Percentiles rank a stretch among this genome's conserved stretches.
phyloP scores from a whole-genome alignment of 2,329 filamentous ascomycete species.

The Dothideomycetes sp. region DNA sequence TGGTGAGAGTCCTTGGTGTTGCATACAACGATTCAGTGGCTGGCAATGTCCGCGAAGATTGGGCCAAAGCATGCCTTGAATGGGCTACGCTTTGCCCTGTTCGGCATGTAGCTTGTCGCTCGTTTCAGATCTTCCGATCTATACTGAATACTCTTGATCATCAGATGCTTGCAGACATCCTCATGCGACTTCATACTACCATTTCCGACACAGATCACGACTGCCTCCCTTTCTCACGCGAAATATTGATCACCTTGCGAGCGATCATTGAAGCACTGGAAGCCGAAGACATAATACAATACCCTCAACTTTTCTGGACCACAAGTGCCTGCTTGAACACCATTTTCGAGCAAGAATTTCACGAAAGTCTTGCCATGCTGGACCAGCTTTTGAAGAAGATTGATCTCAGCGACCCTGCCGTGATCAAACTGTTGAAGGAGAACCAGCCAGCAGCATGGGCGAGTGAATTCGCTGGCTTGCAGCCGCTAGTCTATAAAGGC shows the following conservation, averaged over 20 bases:
- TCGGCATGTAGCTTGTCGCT: constrained; percentile 85
- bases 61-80: constrained; percentile 78
- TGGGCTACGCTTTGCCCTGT: constrained; percentile 98
- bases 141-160: constrained; percentile 85
- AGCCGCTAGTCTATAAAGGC: constrained; percentile 81
- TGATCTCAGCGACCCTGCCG: constrained; percentile 59
- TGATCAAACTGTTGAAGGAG: constrained; percentile 62
- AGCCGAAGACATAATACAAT: constrained; percentile 67
- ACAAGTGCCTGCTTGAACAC: constrained; percentile 93
- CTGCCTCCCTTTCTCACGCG: constrained; percentile 95
- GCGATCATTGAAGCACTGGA: constrained; percentile 81
- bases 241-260: constrained; percentile 88
- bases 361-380: constrained; percentile 84
- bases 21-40: constrained; percentile 49
- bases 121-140: constrained; percentile 94
- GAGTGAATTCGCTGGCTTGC: constrained; percentile 74
- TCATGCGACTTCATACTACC: constrained; percentile 87
- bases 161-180: constrained; percentile 92
- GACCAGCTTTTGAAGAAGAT: constrained; percentile 76
- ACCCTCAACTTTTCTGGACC: constrained; percentile 96
- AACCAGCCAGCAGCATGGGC: constrained; percentile 82
- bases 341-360: constrained; percentile 89
- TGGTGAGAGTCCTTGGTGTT: constrained; percentile 75
- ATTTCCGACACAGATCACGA: constrained; percentile 89
- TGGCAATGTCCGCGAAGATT: constrained; percentile 69